Percentiles rank a stretch among this genome's conserved stretches.
Conservation (phyloP, 148 eudicot genomes). For the Cornus controversa region DNA sequence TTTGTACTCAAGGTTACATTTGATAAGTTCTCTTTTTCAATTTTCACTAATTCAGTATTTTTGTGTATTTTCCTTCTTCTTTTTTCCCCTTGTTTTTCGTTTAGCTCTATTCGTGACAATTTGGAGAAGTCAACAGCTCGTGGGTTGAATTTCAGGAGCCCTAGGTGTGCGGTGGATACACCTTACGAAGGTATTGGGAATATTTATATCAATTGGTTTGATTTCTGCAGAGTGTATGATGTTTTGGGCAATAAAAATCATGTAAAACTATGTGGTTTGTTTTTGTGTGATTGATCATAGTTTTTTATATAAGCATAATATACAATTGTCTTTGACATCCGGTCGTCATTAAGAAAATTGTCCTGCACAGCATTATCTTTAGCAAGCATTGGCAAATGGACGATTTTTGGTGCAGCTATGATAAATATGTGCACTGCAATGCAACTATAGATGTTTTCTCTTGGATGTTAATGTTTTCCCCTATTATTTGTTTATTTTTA, state of each 20-base stretch:
- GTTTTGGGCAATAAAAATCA: background rate
- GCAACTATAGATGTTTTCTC: too few species aligned
- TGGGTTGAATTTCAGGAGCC: conserved; percentile 30
- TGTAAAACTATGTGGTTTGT: background rate
- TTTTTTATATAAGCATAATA: too few species aligned
- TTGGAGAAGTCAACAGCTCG: conserved; percentile 22
- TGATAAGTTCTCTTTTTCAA: background rate
- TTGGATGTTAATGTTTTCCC: background rate
- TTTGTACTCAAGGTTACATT: background rate
- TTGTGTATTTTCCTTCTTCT: background rate
- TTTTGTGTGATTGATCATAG: background rate
- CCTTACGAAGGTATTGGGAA: conserved; percentile 54
- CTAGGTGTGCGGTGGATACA: conserved; percentile 50
- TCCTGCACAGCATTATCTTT: too few species aligned
- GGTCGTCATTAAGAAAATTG: too few species aligned
- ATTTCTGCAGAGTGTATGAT: background rate
- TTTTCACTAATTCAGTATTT: background rate
- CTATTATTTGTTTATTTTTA: too few species aligned
- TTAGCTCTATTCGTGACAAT: conserved; percentile 39
- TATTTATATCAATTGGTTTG: background rate
- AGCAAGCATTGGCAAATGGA: too few species aligned
- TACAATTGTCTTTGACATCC: too few species aligned
- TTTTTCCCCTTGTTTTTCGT: background rate
- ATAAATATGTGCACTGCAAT: too few species aligned
- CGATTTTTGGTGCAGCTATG: too few species aligned